These are phyloP conservation scores for Nitzschia inconspicua DNA, from an alignment of 108 stramenopile species.

Conservation along the genomic window DNA sequence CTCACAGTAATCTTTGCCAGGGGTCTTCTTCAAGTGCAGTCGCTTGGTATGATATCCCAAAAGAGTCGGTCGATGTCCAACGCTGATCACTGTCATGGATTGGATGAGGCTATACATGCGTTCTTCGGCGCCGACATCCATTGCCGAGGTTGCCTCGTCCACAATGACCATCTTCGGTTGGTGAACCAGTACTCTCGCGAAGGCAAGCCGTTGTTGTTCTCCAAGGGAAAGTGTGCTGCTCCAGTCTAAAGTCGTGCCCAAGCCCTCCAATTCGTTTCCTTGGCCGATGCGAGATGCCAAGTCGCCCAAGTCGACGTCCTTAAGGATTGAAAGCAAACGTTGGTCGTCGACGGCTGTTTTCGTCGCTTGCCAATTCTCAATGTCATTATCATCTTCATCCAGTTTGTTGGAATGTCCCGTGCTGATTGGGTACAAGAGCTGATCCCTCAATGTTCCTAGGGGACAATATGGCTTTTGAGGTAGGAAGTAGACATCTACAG, in stretches of 20 bases:
- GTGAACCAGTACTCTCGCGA: slow-evolving; percentile 80
- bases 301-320: slow-evolving; percentile 54
- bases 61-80: slow-evolving; percentile 82
- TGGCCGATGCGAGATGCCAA: slow-evolving; percentile 61
- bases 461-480: slow-evolving; percentile 87
- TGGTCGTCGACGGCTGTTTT: not conserved
- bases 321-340: slow-evolving; percentile 42
- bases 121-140: slow-evolving; percentile 64
- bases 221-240: slow-evolving; percentile 78
- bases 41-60: slow-evolving; percentile 51
- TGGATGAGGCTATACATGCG: slow-evolving; percentile 64
- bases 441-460: slow-evolving; percentile 72
- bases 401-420: not conserved
- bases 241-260: slow-evolving; percentile 75
- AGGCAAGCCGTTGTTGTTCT: slow-evolving; percentile 89
- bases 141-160: slow-evolving; percentile 62
- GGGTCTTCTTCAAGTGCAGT: not conserved
- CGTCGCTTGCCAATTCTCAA: no score
- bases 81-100: slow-evolving; percentile 58
- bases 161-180: slow-evolving; percentile 76
- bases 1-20: not conserved
- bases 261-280: slow-evolving; percentile 49
- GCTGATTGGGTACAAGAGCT: slow-evolving; percentile 72
- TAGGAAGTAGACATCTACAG: slow-evolving; percentile 71
- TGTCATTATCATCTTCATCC: not conserved